Evolutionary conservation across 2,329 filamentous ascomycete species (phyloP), one percentile per base, ranked within the genome.

Genomic region (Monilinia fructigena): DNA sequence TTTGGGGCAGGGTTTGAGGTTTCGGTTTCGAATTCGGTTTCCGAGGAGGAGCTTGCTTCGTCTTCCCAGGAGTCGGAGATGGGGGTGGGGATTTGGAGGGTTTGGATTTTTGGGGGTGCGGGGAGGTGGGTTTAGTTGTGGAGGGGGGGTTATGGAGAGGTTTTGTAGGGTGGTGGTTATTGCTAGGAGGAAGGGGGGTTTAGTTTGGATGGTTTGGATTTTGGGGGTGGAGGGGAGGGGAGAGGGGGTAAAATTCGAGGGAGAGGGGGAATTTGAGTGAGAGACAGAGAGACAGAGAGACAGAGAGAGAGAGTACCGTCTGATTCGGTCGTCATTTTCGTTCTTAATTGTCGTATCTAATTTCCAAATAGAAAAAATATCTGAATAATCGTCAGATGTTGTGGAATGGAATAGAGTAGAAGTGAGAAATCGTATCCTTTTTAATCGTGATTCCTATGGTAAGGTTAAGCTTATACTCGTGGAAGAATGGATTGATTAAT

Each of bases 11-110:
- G 6, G n/a, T 45, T 14, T 5, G 54, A 47, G 55, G 11, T 40
- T 45, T 38, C 40, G 38, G 55, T 66, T 55, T 66, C 23, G 23
- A 23, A 23, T 23, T 23, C 48, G 52, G 67, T 50, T 18, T 75
- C 72, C 54, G 72, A 50, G 26, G 26, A 66, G 55, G 76, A 76
- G 52, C 82, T 77, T 42, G 83, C 82, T 66, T 90, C 90, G 73
- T 95, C 89, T 78, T 93, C 90, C 90, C 90, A 93, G 54, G 88
- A 91, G 70, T 93, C 90, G 63, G 83, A 85, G 26, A 89, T 80
- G n/a, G 68, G 52, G 75, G 67, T 64, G 40, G 40, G 40, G 40
- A 5, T 42, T 77, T 72, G 69, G 80, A 80, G 67, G 79, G 79
- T 35, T 47, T 47, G 38, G 52, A 16, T 79, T 79, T 45, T 47